phyloP scores from a whole-genome alignment of 164 flowering plant species.

The Houttuynia cordata region DNA sequence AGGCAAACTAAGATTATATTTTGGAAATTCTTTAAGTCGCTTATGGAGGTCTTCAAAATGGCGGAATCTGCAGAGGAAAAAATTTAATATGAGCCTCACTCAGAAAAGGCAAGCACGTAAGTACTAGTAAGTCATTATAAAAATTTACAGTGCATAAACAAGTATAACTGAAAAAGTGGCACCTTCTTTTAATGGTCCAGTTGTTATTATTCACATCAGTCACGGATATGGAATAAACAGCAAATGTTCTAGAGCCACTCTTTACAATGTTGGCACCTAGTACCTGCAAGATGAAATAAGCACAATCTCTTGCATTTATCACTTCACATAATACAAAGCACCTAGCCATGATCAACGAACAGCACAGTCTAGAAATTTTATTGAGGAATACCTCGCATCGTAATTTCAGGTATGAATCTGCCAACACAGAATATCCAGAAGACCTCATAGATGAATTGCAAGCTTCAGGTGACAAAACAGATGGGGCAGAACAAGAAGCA shows the following conservation, averaged over 20 bases:
- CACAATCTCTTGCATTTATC: conserved; percentile 12
- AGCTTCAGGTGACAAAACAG: conserved; percentile 28
- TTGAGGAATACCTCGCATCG: conserved; percentile 68
- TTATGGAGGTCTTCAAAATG: conserved; percentile 98
- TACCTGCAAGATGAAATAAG: conserved; percentile 50
- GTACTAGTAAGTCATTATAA: too few relatives aligned
- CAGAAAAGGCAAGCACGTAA: not conserved
- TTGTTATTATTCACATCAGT: conserved; percentile 64
- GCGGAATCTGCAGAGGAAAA: conserved; percentile 45
- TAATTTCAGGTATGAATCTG: conserved; percentile 74
- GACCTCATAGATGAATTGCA: conserved; percentile 25
- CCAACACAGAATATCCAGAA: conserved; percentile 30
- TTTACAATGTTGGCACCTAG: conserved; percentile 92
- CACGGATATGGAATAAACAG: conserved; percentile 91
- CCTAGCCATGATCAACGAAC: conserved; percentile 1
- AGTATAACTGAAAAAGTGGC: conserved; percentile 9
- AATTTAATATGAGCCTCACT: not conserved
- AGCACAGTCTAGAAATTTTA: not conserved
- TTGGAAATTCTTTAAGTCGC: conserved; percentile 78
- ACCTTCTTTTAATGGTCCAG: conserved; percentile 99
- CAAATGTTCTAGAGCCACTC: conserved; percentile 81
- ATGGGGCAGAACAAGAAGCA: conserved; percentile 63
- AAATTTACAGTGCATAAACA: conserved; percentile 4
- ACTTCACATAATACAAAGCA: conserved; percentile 6
- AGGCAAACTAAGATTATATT: conserved; percentile 89